Evolutionary conservation across 176 grass and related monocot genomes (phyloP).

Genomic region (Tillandsia fasciculata): DNA sequence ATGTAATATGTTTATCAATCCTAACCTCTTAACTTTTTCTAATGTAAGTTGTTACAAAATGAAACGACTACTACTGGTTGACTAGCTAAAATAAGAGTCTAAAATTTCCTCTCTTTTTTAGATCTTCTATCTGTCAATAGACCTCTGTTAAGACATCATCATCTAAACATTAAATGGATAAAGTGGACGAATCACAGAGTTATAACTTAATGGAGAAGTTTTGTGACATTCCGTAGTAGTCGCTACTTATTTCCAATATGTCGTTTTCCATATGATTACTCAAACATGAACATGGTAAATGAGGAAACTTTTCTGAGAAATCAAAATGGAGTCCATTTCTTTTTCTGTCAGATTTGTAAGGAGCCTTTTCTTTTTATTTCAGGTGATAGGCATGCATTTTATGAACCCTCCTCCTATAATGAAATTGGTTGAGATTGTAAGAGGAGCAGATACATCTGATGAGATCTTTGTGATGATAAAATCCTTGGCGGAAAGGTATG

Average conservation of each 20-base stretch:
- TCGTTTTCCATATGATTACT: neutral
- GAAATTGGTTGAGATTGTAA: slow-evolving; percentile 92
- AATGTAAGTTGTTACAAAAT: neutral
- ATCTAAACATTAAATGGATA: neutral
- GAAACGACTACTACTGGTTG: too few relatives aligned
- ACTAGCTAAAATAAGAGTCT: too few relatives aligned
- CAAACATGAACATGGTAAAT: neutral
- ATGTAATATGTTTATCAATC: neutral
- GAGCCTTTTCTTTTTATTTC: slow-evolving; percentile 1
- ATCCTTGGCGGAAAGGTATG: slow-evolving; percentile 69
- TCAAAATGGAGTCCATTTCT: too few relatives aligned
- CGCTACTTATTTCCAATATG: neutral
- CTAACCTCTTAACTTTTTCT: neutral
- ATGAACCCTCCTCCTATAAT: slow-evolving; percentile 95
- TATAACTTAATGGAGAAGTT: neutral
- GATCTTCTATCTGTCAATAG: neutral
- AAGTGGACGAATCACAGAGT: neutral
- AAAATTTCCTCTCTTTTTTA: too few relatives aligned
- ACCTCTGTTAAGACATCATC: neutral
- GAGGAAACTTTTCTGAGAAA: neutral
- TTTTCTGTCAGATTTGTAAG: too few relatives aligned
- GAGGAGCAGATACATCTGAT: slow-evolving; percentile 78
- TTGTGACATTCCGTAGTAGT: too few relatives aligned
- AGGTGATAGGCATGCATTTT: slow-evolving; percentile 97
- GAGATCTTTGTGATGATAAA: slow-evolving; percentile 55